Base-by-base conservation (phyloP, 805 yeast genomes). In the Myxozyma kluyveri region DNA sequence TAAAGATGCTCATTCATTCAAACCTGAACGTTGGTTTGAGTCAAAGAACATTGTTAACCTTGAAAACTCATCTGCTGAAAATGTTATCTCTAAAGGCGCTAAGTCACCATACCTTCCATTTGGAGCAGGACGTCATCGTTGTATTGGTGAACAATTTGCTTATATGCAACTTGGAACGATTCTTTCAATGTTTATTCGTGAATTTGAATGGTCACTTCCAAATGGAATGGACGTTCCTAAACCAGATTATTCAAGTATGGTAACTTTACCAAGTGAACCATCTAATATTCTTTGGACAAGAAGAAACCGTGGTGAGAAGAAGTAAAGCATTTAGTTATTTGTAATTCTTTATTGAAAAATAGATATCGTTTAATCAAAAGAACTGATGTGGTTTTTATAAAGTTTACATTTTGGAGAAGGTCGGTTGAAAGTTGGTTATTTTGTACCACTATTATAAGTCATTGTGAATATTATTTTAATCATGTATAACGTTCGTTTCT, bases 71-170 rank as follows among this genome's bases (percentile, higher is more conserved):
- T 86, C 88, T 54, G 48, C 42, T 12, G 22, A n/a, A n/a, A 31
- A 45, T 32, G 49, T 57, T 27, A 87, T 93, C 59, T 83, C 96
- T 42, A 93, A 93, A 74, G 99, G 98, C 73, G 98, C 91, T 47
- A 75, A 87, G 27, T 88, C 96, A 39, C 96, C 98, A 53, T 93
- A 88, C 73, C 80, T 93, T 68, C 99, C 99, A 50, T 93, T 93
- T 66, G 99, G 99, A 63, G 99, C 98, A 71, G 99, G 99, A 62
- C 86, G 99, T 78, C 99, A 93, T 71, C 86, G 99, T 75, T 93
- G 99, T 74, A 91, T 93, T 66, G 99, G 99, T 68, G 99, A 93
- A 73, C 98, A 91, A 69, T 93, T 93, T 73, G 99, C 99, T 23
- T 88, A 83, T 70, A 82, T 84, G 61, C 99, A 93, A 76, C 79